Conservation (phyloP, 2,329 filamentous ascomycete genomes). For the Fonsecaea multimorphosa region DNA sequence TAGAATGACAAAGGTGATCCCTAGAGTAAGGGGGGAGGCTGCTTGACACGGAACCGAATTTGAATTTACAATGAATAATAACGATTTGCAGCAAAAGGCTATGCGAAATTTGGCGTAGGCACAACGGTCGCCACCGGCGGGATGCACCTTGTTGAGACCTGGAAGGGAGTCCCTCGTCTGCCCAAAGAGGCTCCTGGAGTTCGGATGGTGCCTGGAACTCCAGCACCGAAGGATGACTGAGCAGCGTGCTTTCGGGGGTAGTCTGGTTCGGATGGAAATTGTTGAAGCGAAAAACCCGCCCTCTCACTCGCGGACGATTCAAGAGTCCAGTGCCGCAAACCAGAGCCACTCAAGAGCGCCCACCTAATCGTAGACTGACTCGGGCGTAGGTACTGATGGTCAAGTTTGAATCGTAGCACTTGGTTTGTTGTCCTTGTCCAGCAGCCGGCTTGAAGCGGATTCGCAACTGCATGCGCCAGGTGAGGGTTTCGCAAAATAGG, state of each 20-base stretch:
- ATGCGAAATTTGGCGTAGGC: conserved; percentile 13
- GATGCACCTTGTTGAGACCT: conserved; percentile 9
- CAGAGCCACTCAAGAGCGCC: background rate
- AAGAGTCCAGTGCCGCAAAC: background rate
- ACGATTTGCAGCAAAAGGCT: background rate
- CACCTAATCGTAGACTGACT: background rate
- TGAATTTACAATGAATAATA: conserved; percentile 13
- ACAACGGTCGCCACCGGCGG: conserved; percentile 10
- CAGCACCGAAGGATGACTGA: conserved; percentile 7
- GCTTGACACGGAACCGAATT: background rate
- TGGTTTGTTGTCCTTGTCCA: background rate
- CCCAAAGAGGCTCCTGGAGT: background rate
- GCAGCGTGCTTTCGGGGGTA: background rate
- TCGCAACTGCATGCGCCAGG: conserved; percentile 5
- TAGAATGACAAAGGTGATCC: conserved; percentile 1
- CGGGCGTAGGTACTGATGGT: background rate
- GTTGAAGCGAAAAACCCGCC: background rate
- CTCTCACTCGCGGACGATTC: background rate
- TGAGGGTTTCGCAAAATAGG: conserved; percentile 3
- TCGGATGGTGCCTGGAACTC: conserved; percentile 5
- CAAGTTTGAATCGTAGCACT: background rate
- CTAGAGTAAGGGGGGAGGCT: background rate
- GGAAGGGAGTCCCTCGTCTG: background rate
- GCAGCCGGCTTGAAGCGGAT: conserved; percentile 8
- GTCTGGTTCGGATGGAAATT: background rate